Conservation (phyloP, 1,284 basidiomycete species). For the Apiotrichum gamsii region DNA sequence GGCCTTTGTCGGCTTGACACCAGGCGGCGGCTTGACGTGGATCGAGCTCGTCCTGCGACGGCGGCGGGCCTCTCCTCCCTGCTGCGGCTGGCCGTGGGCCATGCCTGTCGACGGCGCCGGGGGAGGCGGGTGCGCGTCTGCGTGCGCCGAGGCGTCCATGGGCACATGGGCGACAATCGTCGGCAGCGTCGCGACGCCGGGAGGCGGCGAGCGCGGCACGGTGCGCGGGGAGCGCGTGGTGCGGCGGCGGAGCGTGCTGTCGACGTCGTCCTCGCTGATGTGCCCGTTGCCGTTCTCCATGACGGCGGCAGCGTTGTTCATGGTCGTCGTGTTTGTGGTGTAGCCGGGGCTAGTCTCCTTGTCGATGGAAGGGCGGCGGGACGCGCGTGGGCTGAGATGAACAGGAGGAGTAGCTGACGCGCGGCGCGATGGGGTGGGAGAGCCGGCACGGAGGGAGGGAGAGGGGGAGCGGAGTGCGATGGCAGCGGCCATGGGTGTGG, state of each 20-base stretch:
- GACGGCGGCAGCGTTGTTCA: neutral
- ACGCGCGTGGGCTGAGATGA: conserved; percentile 7
- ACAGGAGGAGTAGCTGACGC: conserved; percentile 6
- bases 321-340: neutral
- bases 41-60: conserved; percentile 33
- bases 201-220: conserved; percentile 5
- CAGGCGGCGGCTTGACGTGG: conserved; percentile 38
- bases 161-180: conserved; percentile 31
- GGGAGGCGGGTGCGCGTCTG: conserved; percentile 9
- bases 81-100: conserved; percentile 1
- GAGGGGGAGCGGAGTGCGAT: conserved; percentile 1
- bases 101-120: conserved; percentile 16
- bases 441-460: conserved; percentile 1
- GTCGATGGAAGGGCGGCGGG: conserved; percentile 8
- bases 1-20: conserved; percentile 40
- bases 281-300: conserved; percentile 1
- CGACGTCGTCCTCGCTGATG: conserved; percentile 10
- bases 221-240: neutral
- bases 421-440: conserved; percentile 4
- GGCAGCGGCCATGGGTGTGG: conserved; percentile 2
- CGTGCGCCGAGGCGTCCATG: conserved; percentile 11
- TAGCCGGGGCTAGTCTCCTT: neutral
- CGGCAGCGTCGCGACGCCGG: conserved; percentile 21
- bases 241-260: conserved; percentile 1
- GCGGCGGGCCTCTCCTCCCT: conserved; percentile 19